Evolutionary conservation across 768 basidiomycete species (phyloP), one percentile per base, ranked within the genome.

Genomic region (Mycena maculata): DNA sequence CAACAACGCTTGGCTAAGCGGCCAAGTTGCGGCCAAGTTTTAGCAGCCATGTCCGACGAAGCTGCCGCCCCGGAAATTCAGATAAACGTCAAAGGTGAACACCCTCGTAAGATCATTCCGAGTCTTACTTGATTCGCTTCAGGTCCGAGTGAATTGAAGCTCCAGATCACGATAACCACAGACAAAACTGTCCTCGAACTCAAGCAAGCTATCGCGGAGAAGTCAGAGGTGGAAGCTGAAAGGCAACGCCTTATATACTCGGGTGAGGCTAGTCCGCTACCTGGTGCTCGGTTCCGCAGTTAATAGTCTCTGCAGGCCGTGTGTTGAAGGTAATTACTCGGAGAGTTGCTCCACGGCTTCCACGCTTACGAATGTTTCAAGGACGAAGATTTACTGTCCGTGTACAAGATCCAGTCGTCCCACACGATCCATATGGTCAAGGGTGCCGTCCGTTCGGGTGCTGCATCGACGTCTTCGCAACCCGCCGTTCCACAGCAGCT

Each of bases 351-450:
- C 52, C 23, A 41, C 48, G 10, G 22, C 53, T 18, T 41, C n/a
- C 27, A 53, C 39, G 42, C 52, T 58, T 30, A 68, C 50, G 30
- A 57, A 39, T 65, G 10, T 23, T 22, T 28, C 16, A 73, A 95
- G 90, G 94, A 95, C 71, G 95, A 97, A 54, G 95, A 98, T 73
- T 74, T 77, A 15, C 82, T 98, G 12, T 89, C 92, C 1, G 83
- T 84, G 10, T 98, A 98, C 87, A 97, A 98, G 84, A 95, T 98
- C 64, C 92, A 94, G 74, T 87, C 91, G 1, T 85, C 87, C 4
- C 93, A 98, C 76, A 96, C 95, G 0, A 89, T 96, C 44, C 95
- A 95, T 77, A 95, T 95, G 93, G 96, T 96, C 73, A 97, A 96
- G 76, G 93, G 94, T 25, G 89, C 87, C 12, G 84, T 90, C 1